Conservation (phyloP, 257 asterid genomes). For the Sherardia arvensis region DNA sequence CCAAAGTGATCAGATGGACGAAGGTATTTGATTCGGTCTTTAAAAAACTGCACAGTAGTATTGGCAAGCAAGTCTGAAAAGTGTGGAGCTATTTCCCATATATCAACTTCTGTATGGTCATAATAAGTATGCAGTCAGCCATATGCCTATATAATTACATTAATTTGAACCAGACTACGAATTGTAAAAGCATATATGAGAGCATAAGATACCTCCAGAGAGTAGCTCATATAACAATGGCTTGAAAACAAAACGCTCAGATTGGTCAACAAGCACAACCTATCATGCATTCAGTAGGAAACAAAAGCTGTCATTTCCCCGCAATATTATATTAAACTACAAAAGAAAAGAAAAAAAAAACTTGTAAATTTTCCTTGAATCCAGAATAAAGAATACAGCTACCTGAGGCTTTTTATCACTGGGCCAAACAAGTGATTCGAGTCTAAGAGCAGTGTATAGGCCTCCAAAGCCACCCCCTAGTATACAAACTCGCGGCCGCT, state of each 20-base stretch:
- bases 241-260: constrained; percentile 88
- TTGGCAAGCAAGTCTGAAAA: constrained; percentile 77
- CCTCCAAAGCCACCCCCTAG: constrained; percentile 99
- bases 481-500: constrained; percentile 95
- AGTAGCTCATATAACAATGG: constrained; percentile 91
- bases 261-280: constrained; percentile 93
- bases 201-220: constrained; percentile 64
- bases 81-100: constrained; percentile 97
- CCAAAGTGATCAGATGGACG: constrained; percentile 62
- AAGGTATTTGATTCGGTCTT: constrained; percentile 63
- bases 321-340: neutral
- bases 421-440: constrained; percentile 93
- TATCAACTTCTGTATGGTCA: constrained; percentile 69
- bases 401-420: constrained; percentile 95
- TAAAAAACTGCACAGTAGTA: constrained; percentile 62
- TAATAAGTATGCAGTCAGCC: constrained; percentile 7
- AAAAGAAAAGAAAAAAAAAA: too few species aligned
- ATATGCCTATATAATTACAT: neutral
- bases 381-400: constrained; percentile 5
- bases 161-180: neutral
- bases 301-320: neutral
- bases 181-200: constrained; percentile 3
- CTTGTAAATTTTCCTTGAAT: neutral
- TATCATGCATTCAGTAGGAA: constrained; percentile 16
- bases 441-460: constrained; percentile 85